A percentile compares a stretch with the other conserved stretches of the same genome.
Evolutionary conservation across 1,284 basidiomycete species (phyloP).

Genomic region (Cronartium quercuum): DNA sequence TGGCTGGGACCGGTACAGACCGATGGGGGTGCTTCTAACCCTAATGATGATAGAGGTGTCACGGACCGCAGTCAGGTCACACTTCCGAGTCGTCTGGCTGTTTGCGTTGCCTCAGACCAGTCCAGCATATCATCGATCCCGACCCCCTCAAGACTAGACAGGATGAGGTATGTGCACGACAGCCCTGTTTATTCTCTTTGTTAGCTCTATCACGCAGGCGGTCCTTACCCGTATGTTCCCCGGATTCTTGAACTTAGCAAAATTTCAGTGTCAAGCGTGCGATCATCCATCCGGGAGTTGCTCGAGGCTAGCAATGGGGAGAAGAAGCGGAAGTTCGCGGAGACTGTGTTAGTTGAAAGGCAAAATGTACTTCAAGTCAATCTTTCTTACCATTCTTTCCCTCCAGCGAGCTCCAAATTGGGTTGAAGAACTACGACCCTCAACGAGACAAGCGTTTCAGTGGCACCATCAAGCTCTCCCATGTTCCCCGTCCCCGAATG

Average conservation of each 20-base stretch:
- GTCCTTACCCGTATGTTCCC: not conserved
- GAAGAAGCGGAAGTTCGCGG: constrained; percentile 79
- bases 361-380: not conserved
- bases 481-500: constrained; percentile 97
- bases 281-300: constrained; percentile 83
- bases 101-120: not conserved
- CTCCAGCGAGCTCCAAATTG: constrained; percentile 82
- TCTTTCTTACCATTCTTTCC: constrained; percentile 7
- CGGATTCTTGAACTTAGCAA: constrained; percentile 51
- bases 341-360: constrained; percentile 56
- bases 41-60: not conserved
- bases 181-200: not conserved
- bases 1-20: no score
- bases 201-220: not conserved
- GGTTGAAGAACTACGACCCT: constrained; percentile 97
- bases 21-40: no score
- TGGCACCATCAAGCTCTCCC: constrained; percentile 65
- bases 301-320: constrained; percentile 67
- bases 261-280: constrained; percentile 98
- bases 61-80: not conserved
- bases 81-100: not conserved
- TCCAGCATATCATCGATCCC: not conserved
- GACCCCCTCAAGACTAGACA: not conserved
- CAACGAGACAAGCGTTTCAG: constrained; percentile 59
- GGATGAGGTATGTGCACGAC: not conserved